Percentiles rank a stretch among this genome's conserved stretches.
Conservation (phyloP, 345 rosid species). For the Gossypium thurberi region DNA sequence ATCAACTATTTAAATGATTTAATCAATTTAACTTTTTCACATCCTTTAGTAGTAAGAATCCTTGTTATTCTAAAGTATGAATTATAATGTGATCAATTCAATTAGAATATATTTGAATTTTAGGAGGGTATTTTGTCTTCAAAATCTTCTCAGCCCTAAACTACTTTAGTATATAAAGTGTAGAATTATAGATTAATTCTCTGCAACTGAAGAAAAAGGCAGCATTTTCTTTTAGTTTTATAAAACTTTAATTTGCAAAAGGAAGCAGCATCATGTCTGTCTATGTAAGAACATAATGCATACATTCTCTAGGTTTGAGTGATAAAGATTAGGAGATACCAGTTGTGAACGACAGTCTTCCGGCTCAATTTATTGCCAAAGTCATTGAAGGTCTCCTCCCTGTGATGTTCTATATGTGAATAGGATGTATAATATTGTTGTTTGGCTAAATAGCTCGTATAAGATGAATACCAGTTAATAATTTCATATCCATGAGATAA, state of each 20-base stretch:
- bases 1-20: neutral
- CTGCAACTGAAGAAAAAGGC: neutral
- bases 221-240: neutral
- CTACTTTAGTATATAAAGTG: neutral
- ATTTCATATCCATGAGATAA: slow-evolving; percentile 56
- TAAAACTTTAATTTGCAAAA: neutral
- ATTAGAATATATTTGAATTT: neutral
- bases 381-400: slow-evolving; percentile 82
- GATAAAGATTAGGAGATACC: slow-evolving; percentile 29
- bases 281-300: neutral
- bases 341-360: slow-evolving; percentile 70
- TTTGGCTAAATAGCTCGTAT: neutral
- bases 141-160: neutral
- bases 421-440: neutral
- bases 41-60: neutral
- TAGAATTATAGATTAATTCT: neutral
- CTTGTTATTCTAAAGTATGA: neutral
- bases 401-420: slow-evolving; percentile 24
- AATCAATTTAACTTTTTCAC: neutral
- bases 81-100: neutral
- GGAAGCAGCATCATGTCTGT: neutral
- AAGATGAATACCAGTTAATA: slow-evolving; percentile 48
- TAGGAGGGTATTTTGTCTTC: neutral
- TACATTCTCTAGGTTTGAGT: neutral
- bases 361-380: slow-evolving; percentile 49